These are phyloP conservation scores for Metarhizium album DNA, from an alignment of 2,329 filamentous ascomycete genomes.

Conservation along the genomic window DNA sequence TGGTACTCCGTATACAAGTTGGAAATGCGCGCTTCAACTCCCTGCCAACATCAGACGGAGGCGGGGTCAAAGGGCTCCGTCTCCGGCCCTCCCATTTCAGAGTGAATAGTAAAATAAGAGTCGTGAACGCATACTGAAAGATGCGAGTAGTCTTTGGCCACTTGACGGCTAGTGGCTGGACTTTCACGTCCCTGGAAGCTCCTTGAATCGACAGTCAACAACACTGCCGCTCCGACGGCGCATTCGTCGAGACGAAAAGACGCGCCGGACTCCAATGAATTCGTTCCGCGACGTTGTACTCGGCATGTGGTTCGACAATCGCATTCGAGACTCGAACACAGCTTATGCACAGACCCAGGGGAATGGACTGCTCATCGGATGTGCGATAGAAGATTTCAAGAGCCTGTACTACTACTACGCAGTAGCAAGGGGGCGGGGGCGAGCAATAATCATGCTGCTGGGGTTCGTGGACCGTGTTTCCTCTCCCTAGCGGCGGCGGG, in stretches of 20 bases:
- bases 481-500: conserved; percentile 4
- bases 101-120: neutral
- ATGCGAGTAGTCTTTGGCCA: neutral
- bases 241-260: conserved; percentile 11
- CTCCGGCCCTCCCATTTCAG: neutral
- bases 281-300: conserved; percentile 6
- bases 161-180: neutral
- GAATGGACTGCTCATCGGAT: neutral
- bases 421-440: neutral
- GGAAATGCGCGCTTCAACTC: neutral
- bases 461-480: conserved; percentile 8
- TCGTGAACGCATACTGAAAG: no score
- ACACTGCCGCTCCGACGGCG: conserved; percentile 2
- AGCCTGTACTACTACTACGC: neutral
- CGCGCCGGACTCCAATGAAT: neutral
- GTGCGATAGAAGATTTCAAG: neutral
- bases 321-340: conserved; percentile 6
- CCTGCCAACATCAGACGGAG: neutral
- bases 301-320: conserved; percentile 20
- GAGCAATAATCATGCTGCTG: neutral
- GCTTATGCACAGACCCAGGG: conserved; percentile 1
- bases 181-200: neutral
- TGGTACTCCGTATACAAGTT: neutral
- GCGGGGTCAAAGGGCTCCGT: neutral
- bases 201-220: neutral